Conservation (phyloP, 1,139 yeast genomes). For the Nakaseomyces nivariensis region DNA sequence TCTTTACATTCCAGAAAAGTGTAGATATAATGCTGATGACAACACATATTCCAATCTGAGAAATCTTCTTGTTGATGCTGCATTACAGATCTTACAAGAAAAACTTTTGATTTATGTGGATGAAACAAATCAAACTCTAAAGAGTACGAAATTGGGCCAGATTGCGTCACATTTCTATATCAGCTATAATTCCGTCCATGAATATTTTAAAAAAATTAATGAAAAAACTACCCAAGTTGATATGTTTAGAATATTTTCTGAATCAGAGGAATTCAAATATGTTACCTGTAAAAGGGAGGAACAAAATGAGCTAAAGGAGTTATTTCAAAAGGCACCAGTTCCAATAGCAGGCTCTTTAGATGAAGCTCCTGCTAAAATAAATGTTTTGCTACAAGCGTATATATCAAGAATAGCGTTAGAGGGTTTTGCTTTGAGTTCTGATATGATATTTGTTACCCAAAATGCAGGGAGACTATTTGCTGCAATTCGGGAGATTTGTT, state of each 20-base stretch:
- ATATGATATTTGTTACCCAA: conserved; percentile 87
- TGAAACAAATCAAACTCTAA: conserved; percentile 36
- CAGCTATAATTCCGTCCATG: conserved; percentile 55
- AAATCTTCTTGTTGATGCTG: conserved; percentile 65
- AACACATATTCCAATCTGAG: conserved; percentile 41
- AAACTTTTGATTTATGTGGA: conserved; percentile 51
- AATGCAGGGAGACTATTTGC: conserved; percentile 84
- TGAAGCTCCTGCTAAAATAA: conserved; percentile 73
- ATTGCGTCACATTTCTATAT: conserved; percentile 87
- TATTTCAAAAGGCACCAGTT: conserved; percentile 70
- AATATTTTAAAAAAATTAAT: conserved; percentile 51
- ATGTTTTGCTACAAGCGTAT: conserved; percentile 72
- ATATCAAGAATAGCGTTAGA: conserved; percentile 66
- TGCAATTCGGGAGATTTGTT: conserved; percentile 73
- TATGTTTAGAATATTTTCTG: conserved; percentile 62
- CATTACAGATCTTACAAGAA: conserved; percentile 47
- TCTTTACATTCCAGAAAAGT: conserved; percentile 52
- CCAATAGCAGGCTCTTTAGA: conserved; percentile 68
- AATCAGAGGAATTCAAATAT: conserved; percentile 76
- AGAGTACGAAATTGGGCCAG: conserved; percentile 68
- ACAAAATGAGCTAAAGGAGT: conserved; percentile 58
- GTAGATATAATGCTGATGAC: conserved; percentile 39
- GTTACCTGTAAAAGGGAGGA: conserved; percentile 86
- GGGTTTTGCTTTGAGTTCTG: conserved; percentile 88
- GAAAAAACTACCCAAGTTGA: conserved; percentile 67